Percentiles rank a stretch among this genome's conserved stretches.
These are phyloP conservation scores for Mucuna pruriens DNA, from an alignment of 306 rosid genomes.

Conservation along the genomic window DNA sequence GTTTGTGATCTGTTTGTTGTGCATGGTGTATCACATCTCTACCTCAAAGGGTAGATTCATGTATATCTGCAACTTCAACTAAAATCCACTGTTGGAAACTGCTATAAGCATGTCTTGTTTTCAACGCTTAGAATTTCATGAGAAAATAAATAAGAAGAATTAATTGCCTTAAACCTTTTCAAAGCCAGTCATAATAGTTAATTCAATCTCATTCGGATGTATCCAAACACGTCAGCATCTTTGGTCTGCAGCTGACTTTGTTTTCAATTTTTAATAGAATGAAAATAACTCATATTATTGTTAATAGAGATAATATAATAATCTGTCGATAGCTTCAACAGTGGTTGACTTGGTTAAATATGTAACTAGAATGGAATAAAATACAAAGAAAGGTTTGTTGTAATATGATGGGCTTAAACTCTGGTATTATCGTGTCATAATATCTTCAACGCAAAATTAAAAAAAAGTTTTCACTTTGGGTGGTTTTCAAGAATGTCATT, in stretches of 20 bases:
- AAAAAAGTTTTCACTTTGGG: background rate
- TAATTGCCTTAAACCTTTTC: background rate
- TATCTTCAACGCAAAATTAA: background rate
- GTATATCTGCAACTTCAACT: background rate
- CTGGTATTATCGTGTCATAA: background rate
- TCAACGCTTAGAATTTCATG: constrained; percentile 10
- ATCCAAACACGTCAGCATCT: constrained; percentile 15
- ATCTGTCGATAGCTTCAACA: background rate
- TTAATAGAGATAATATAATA: background rate
- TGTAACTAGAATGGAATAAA: background rate
- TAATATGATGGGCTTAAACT: constrained; percentile 10
- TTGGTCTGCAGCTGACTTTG: background rate
- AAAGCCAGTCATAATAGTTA: constrained; percentile 10
- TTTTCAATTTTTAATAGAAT: background rate
- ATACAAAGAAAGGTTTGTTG: background rate
- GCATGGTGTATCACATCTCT: background rate
- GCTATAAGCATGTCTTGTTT: constrained; percentile 10
- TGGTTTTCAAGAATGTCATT: background rate
- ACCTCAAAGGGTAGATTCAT: background rate
- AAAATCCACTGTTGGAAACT: background rate
- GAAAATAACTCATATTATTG: constrained; percentile 13
- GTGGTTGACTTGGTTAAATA: constrained; percentile 21
- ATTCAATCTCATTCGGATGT: constrained; percentile 22
- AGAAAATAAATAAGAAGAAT: constrained; percentile 24
- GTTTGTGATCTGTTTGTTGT: background rate